Evolutionary conservation across 805 yeast genomes (phyloP).

Genomic region (Yarrowia phangngaensis): DNA sequence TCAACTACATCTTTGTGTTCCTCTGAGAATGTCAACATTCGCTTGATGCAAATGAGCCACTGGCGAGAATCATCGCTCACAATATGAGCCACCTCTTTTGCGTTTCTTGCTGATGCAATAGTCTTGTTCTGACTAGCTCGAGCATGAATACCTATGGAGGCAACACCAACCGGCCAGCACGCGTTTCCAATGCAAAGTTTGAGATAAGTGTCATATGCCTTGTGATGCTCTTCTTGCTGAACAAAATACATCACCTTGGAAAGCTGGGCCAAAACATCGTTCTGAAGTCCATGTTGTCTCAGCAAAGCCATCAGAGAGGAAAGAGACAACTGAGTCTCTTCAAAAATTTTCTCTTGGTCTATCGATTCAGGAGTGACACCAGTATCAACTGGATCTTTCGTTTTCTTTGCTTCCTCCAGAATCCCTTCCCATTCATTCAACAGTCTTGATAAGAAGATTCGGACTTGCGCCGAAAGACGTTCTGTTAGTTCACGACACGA

Average conservation of each 20-base stretch:
- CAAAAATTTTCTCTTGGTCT: slow-evolving; percentile 37
- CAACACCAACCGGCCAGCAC: slow-evolving; percentile 89
- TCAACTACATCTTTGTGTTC: neutral
- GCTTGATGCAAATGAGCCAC: slow-evolving; percentile 73
- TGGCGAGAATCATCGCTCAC: slow-evolving; percentile 76
- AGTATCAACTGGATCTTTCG: neutral
- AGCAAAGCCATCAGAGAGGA: slow-evolving; percentile 54
- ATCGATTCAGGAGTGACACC: neutral
- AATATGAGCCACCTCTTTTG: slow-evolving; percentile 53
- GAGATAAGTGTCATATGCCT: slow-evolving; percentile 67
- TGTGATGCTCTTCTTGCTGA: slow-evolving; percentile 50
- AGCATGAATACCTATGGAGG: slow-evolving; percentile 74
- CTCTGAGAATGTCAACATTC: slow-evolving; percentile 61
- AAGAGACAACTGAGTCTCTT: slow-evolving; percentile 49
- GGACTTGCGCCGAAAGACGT: slow-evolving; percentile 38
- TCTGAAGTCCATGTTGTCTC: slow-evolving; percentile 43
- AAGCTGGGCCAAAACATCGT: slow-evolving; percentile 50
- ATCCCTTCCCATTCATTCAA: slow-evolving; percentile 41
- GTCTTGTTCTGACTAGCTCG: slow-evolving; percentile 60
- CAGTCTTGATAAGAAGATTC: slow-evolving; percentile 49
- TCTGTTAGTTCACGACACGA: neutral
- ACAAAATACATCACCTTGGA: slow-evolving; percentile 57
- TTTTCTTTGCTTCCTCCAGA: slow-evolving; percentile 32
- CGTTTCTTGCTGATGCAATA: slow-evolving; percentile 40
- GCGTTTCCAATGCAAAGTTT: slow-evolving; percentile 79